phyloP scores from a whole-genome alignment of 2,329 filamentous ascomycete genomes.

The Fusarium longipes region DNA sequence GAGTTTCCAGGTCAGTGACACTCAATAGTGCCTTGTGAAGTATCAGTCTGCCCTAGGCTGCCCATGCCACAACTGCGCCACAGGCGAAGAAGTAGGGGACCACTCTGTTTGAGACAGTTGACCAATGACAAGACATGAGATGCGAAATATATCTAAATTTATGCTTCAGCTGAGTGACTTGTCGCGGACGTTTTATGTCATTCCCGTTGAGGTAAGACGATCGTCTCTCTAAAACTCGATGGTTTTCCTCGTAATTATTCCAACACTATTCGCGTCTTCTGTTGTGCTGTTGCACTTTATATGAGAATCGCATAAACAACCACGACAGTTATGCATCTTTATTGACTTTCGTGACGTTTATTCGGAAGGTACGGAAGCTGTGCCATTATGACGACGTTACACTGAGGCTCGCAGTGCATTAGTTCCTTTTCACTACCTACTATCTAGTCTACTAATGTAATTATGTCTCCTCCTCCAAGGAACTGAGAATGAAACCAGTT shows the following conservation, averaged over 20 bases:
- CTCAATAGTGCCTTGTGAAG: neutral
- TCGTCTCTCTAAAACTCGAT: neutral
- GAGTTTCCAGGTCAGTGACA: neutral
- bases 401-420: neutral
- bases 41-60: neutral
- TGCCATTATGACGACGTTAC: conserved; percentile 9
- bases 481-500: neutral
- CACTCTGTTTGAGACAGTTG: neutral
- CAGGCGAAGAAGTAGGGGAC: conserved; percentile 18
- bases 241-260: neutral
- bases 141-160: conserved; percentile 13
- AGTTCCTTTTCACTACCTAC: neutral
- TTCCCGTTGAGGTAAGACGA: neutral
- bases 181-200: conserved; percentile 2
- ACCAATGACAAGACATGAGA: conserved; percentile 23
- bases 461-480: no score
- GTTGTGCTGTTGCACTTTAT: neutral
- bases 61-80: conserved; percentile 37
- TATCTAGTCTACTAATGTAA: no score
- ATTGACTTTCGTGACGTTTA: conserved; percentile 19
- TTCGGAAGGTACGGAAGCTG: conserved; percentile 15
- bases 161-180: conserved; percentile 29
- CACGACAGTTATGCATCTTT: conserved; percentile 20
- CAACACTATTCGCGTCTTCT: neutral
- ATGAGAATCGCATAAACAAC: neutral